Conservation (phyloP, 768 basidiomycete genomes). For the Pisolithus microcarpus region DNA sequence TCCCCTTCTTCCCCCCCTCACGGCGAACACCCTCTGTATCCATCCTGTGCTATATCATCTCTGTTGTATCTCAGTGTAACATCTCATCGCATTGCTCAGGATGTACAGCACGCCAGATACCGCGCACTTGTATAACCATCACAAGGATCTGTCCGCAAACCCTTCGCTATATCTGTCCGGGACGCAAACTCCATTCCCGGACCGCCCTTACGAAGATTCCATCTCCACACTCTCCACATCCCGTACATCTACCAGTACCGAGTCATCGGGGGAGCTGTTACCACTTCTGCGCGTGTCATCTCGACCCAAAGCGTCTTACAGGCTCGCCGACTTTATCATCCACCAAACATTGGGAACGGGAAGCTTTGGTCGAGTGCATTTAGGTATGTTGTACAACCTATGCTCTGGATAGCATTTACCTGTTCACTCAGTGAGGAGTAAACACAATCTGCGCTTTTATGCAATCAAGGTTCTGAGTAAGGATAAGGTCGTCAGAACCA, state of each 20-base stretch:
- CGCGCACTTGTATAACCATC: not conserved
- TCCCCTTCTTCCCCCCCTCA: not conserved
- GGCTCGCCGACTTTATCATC: conserved; percentile 70
- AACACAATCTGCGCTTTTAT: conserved; percentile 92
- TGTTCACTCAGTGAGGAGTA: conserved; percentile 62
- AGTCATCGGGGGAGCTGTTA: conserved; percentile 30
- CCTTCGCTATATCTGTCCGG: not conserved
- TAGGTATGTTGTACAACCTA: conserved; percentile 42
- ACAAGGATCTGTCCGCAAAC: not conserved
- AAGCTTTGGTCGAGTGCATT: conserved; percentile 94
- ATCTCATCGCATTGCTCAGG: not conserved
- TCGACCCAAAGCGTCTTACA: conserved; percentile 60
- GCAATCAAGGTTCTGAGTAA: conserved; percentile 94
- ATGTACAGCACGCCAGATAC: conserved; percentile 16
- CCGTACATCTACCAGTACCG: conserved; percentile 52
- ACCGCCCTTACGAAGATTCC: conserved; percentile 51
- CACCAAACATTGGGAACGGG: conserved; percentile 87
- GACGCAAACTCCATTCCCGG: conserved; percentile 15
- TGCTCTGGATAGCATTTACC: not conserved
- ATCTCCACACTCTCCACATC: conserved; percentile 47
- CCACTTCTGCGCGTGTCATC: conserved; percentile 30
- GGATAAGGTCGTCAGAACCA: conserved; percentile 84
- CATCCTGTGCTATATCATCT: not conserved
- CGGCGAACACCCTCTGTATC: not conserved
- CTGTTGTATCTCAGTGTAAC: not conserved